phyloP scores from a whole-genome alignment of 495 filamentous ascomycete genomes.

The Pseudotulostoma volvatum region DNA sequence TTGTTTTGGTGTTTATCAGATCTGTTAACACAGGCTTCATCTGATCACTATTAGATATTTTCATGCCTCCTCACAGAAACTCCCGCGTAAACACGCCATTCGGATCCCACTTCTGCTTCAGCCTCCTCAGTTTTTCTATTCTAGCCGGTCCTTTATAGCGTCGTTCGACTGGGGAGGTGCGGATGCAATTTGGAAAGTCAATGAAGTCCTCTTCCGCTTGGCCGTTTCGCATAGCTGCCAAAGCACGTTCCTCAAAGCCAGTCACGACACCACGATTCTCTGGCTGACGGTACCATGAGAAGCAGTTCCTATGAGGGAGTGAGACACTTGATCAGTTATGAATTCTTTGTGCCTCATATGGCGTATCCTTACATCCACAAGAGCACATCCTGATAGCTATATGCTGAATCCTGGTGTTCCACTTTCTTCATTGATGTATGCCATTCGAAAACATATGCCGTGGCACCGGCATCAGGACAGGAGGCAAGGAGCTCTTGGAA shows the following conservation, averaged over 20 bases:
- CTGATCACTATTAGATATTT: too few species aligned
- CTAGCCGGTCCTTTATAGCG: constrained; percentile 6
- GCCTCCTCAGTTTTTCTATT: constrained; percentile 1
- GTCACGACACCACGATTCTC: constrained; percentile 1
- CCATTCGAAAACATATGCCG: constrained; percentile 9
- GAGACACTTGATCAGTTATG: neutral
- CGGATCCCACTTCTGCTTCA: constrained; percentile 7
- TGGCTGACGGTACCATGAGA: constrained; percentile 5
- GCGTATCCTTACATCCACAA: constrained; percentile 6
- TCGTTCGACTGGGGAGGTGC: constrained; percentile 6
- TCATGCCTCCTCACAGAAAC: too few species aligned
- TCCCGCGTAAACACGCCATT: constrained; percentile 3
- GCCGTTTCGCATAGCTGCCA: constrained; percentile 8
- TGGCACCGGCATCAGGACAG: constrained; percentile 5
- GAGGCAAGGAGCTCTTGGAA: constrained; percentile 6
- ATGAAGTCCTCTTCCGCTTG: constrained; percentile 2
- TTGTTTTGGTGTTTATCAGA: too few species aligned
- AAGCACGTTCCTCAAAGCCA: constrained; percentile 3
- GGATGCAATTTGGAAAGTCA: constrained; percentile 7
- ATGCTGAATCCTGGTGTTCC: constrained; percentile 7
- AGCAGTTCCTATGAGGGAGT: constrained; percentile 2
- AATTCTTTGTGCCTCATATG: neutral
- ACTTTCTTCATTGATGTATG: constrained; percentile 6
- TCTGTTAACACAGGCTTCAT: too few species aligned
- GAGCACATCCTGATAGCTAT: constrained; percentile 8